Base-by-base conservation (phyloP, 2,329 filamentous ascomycete genomes). In the Cladosporium velox region DNA sequence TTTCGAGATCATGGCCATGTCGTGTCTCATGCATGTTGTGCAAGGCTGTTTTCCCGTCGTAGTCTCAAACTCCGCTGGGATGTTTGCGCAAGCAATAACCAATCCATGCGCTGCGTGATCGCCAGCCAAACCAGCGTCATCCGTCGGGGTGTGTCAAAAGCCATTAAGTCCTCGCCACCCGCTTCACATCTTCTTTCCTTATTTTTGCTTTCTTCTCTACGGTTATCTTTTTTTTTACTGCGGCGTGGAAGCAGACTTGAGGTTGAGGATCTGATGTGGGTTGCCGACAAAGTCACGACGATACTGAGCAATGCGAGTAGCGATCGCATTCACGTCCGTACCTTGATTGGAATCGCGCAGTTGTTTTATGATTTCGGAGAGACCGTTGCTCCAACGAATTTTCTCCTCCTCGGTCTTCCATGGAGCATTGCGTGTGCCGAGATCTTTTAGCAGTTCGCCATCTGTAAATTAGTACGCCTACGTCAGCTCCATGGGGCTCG, bases 281-380 rank as follows among this genome's bases (percentile, higher is more conserved):
- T 91, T 89, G 70, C 83, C 85, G 32, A 88, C 80, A 72, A 91
- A 90, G 64, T 83, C 83, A 68, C 86, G 82, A 72, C 89, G 87
- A 76, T 88, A 90, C 69, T 87, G 84, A 75, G 90, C 83, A 72
- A 92, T 91, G 64, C 86, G 86, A 71, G 84, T 80, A 65, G 88
- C 88, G 75, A 91, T 90, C 59, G 83, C 83, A 68, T 87, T 81
- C 74, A 91, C 91, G 73, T 91, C 88, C 74, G 84, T 85, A 51
- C 67, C 68, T 65, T 88, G 81, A 71, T 87, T 86, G 70, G 83
- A 83, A 69, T 81, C 80, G 71, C 87, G 86, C 71, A 89, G 83
- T 52, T 85, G 82, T 67, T 84, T 83, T 65, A 92, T 84, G 41
- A 91, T 79, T 69, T 84, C 80, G 65, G 84, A 84, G 57, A 92